Evolutionary conservation across 305 asterid species (phyloP), one percentile per base, ranked within the genome.

Genomic region (Fraxinus albicans): DNA sequence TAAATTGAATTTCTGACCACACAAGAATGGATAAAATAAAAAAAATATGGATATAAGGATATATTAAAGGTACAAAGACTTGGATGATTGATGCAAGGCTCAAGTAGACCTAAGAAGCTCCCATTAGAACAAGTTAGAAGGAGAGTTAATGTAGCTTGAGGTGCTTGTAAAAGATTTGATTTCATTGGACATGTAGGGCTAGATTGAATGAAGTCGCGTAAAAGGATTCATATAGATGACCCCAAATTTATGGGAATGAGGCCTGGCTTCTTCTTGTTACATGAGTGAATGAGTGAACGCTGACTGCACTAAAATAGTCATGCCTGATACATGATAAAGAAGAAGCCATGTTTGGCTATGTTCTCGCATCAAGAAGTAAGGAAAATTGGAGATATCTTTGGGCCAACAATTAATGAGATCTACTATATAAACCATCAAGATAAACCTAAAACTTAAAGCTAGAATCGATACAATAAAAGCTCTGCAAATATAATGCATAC

Each of bases 401-500:
- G 76, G 67, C 86, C 27, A 44, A 81, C 58, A 63, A 82, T 33
- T 83, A 67, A 67, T 82, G 83, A 80, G 75, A 77, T 55, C 72
- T 65, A 73, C 50, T 31, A 35, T 70, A 19, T 33, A 79, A 82
- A 70, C 70, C 27, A 83, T 83, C 77, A 77, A 50, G 83, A 44
- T 0, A 73, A 77, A 53, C 25, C 38, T 31, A 35, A 33, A 36
- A 47, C 77, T 55, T 25, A 36, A 73, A 73, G 42, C 77, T 36
- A 79, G 25, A 77, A 70, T 36, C 40, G 34, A 77, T 81, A 77
- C 9, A 38, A 58, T 74, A 77, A 73, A 42, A 35, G 75, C 47
- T 79, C 73, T 58, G 80, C 76, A 80, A 80, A 76, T 21, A 65
- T 35, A 80, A 76, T 58, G 76, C 91, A 80, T 91, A 97, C 99